phyloP scores from a whole-genome alignment of 768 basidiomycete genomes.

The Udeniomyces megalosporus region DNA sequence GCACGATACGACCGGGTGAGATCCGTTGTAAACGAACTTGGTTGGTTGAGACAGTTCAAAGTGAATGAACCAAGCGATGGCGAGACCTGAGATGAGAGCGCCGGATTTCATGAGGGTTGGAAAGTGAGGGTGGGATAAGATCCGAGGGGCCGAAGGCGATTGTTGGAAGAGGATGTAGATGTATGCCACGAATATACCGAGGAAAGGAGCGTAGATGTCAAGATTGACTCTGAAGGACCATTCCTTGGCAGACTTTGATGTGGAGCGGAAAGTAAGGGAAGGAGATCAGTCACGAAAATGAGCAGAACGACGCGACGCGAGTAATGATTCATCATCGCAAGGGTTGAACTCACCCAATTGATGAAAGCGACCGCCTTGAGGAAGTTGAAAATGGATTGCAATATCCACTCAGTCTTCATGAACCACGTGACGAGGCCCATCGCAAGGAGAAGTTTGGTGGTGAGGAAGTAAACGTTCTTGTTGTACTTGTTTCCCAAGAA shows the following conservation, averaged over 20 bases:
- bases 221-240: constrained; percentile 79
- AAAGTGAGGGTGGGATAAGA: constrained; percentile 36
- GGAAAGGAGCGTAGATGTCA: constrained; percentile 77
- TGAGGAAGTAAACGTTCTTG: constrained; percentile 47
- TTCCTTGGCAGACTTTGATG: constrained; percentile 44
- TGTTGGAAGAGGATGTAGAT: constrained; percentile 56
- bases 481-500: constrained; percentile 54
- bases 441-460: constrained; percentile 54
- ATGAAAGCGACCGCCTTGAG: constrained; percentile 54
- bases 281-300: too few species aligned
- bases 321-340: too few species aligned
- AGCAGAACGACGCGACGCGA: too few species aligned
- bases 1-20: constrained; percentile 67
- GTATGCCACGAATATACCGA: constrained; percentile 65
- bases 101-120: too few species aligned
- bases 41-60: constrained; percentile 61
- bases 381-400: constrained; percentile 48
- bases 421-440: constrained; percentile 48
- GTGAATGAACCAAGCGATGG: constrained; percentile 61
- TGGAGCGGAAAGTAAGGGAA: too few species aligned
- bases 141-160: constrained; percentile 51
- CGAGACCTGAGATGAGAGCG: constrained; percentile 30
- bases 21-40: constrained; percentile 73
- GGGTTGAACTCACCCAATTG: constrained; percentile 47
- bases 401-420: constrained; percentile 46